These are phyloP conservation scores for Plasmopara viticola DNA, from an alignment of 352 stramenopile species.

Conservation along the genomic window DNA sequence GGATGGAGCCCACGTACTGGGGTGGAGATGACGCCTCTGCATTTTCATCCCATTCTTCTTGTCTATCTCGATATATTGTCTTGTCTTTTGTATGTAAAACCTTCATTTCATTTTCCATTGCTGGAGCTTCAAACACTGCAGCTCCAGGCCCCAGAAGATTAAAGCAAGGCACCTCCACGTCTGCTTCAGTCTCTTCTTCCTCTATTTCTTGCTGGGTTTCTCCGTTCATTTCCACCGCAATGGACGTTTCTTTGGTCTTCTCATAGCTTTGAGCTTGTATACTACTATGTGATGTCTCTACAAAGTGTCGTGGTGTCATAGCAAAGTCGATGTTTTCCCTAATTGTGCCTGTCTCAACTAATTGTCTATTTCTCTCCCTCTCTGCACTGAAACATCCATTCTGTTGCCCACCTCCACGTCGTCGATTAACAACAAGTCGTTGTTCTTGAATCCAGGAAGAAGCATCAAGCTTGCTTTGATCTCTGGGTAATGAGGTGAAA, in stretches of 20 bases:
- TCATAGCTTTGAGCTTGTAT: too few species aligned
- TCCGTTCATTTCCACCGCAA: not conserved
- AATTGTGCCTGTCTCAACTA: constrained; percentile 3
- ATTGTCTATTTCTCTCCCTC: not conserved
- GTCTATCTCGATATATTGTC: constrained; percentile 4
- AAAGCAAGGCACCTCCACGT: constrained; percentile 42
- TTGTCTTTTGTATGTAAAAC: constrained; percentile 5
- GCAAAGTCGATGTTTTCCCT: too few species aligned
- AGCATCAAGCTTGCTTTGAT: not conserved
- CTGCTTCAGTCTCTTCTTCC: constrained; percentile 15
- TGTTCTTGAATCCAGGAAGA: constrained; percentile 26
- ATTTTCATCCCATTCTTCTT: constrained; percentile 4
- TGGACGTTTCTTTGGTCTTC: too few species aligned
- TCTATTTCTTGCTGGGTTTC: constrained; percentile 12
- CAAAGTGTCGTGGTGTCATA: too few species aligned
- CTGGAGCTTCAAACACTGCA: constrained; percentile 14
- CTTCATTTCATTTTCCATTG: constrained; percentile 1
- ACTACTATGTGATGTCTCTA: too few species aligned
- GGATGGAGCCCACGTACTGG: constrained; percentile 16
- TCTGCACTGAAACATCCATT: constrained; percentile 2
- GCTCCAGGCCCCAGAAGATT: constrained; percentile 32
- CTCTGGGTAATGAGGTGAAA: constrained; percentile 26
- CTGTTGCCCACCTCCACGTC: constrained; percentile 4
- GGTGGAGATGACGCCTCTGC: constrained; percentile 3
- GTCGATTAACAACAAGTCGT: constrained; percentile 34